Base-by-base conservation (phyloP, 805 yeast genomes). In the Torulaspora quercuum region DNA sequence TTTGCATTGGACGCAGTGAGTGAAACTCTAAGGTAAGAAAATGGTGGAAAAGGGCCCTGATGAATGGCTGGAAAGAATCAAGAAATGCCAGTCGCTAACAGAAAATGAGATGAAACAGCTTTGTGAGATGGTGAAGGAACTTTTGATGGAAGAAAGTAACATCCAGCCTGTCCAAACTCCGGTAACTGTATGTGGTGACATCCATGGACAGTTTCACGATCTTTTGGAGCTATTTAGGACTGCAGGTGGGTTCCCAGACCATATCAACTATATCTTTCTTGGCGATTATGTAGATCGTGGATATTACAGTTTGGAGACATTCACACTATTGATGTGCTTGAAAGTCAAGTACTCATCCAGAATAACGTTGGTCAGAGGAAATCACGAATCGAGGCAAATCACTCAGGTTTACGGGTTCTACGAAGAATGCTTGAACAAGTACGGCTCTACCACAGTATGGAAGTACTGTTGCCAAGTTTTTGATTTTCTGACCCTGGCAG, bases 201-300 rank as follows among this genome's bases (percentile, higher is more conserved):
- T 90, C 52, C 98, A 90, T 63, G 98, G 98, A 3, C 98, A 90
- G 62, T 90, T 90, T 61, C 97, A 90, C 59, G 98, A 90, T 62
- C 70, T 90, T 43, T 66, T 90, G 44, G 97, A 92, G 61, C 70
- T 90, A 16, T 92, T 92, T 63, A 71, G 95, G 49, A 82, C 89
- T 8, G 76, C 88, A 17, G 98, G 98, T 29, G 97, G 97, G 12
- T 75, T 89, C 47, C 97, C 97, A 0, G 77, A 78, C 43, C 80
- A 80, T 40, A 80, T 82, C 35, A 80, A 82, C 59, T 90, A 84
- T 64, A 76, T 90, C 29, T 90, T 90, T 51, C 64, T 90, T 50
- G 98, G 98, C 24, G 98, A 90, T 62, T 90, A 90, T 58, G 98
- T 90, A 33, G 98, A 90, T 64, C 73, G 98, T 59, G 98, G 98